A percentile compares a stretch with the other conserved stretches of the same genome.
phyloP scores from a whole-genome alignment of 2,329 filamentous ascomycete genomes.

The Alternaria sp. region DNA sequence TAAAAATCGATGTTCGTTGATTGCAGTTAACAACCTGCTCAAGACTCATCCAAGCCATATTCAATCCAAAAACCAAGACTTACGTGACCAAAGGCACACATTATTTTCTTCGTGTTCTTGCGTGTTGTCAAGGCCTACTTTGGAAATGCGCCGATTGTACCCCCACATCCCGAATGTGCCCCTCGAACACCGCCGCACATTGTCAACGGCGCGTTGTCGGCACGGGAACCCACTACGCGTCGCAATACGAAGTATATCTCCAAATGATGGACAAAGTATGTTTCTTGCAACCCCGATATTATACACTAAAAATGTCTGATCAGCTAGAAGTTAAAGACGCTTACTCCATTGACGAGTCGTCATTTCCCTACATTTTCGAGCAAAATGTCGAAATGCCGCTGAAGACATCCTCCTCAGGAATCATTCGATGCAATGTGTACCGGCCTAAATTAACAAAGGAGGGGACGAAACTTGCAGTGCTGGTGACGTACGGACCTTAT shows the following conservation, averaged over 20 bases:
- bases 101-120: background rate
- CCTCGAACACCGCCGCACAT: slow-evolving; percentile 17
- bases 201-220: slow-evolving; percentile 14
- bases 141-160: slow-evolving; percentile 2
- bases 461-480: slow-evolving; percentile 61
- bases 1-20: background rate
- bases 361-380: slow-evolving; percentile 59
- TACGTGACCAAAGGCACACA: no score
- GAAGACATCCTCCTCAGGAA: slow-evolving; percentile 50
- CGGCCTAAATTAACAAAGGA: slow-evolving; percentile 54
- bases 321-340: slow-evolving; percentile 45
- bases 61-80: background rate
- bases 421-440: slow-evolving; percentile 62
- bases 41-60: background rate
- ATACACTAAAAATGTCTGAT: slow-evolving; percentile 34
- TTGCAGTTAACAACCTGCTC: background rate
- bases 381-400: slow-evolving; percentile 59
- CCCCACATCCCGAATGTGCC: slow-evolving; percentile 34
- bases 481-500: slow-evolving; percentile 77
- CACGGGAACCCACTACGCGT: slow-evolving; percentile 22
- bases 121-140: background rate
- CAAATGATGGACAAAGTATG: slow-evolving; percentile 9
- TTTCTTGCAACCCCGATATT: background rate
- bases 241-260: slow-evolving; percentile 28
- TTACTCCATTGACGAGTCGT: slow-evolving; percentile 45